These are phyloP conservation scores for Backusella mclennaniae DNA, from an alignment of 192 early-diverging fungal genomes.

Conservation along the genomic window DNA sequence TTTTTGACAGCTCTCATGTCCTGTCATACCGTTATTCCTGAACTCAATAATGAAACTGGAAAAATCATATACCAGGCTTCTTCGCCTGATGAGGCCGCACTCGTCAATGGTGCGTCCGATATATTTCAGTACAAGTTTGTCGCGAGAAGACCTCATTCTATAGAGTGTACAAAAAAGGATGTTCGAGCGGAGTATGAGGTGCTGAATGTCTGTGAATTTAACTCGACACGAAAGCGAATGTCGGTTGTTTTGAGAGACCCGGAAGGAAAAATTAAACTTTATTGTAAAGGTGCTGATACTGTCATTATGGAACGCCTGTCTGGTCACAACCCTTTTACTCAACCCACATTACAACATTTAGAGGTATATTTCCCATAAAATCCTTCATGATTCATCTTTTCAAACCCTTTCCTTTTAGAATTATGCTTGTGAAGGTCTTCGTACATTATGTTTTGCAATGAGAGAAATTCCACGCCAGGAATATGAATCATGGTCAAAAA, in stretches of 20 bases:
- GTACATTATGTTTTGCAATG: conserved; percentile 91
- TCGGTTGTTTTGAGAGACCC: conserved; percentile 82
- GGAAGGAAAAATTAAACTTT: conserved; percentile 80
- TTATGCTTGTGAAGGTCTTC: conserved; percentile 87
- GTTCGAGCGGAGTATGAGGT: conserved; percentile 76
- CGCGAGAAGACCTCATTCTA: conserved; percentile 54
- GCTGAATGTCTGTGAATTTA: conserved; percentile 94
- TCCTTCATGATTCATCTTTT: not conserved
- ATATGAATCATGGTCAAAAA: conserved; percentile 74
- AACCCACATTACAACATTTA: conserved; percentile 67
- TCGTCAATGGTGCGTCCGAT: conserved; percentile 63
- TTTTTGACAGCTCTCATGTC: conserved; percentile 87
- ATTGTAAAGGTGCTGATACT: conserved; percentile 94
- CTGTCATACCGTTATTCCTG: conserved; percentile 95
- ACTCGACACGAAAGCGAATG: conserved; percentile 95
- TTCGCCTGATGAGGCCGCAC: conserved; percentile 91
- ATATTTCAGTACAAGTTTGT: conserved; percentile 64
- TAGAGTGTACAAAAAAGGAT: conserved; percentile 44
- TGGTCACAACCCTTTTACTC: conserved; percentile 66
- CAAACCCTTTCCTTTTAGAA: conserved; percentile 11
- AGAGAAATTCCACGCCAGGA: conserved; percentile 79
- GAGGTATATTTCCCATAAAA: conserved; percentile 40
- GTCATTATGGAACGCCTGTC: conserved; percentile 85
- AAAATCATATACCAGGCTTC: conserved; percentile 87
- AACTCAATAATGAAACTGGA: conserved; percentile 58